Evolutionary conservation across 2,329 filamentous ascomycete species (phyloP).

Genomic region (Blastomyces gilchristii): DNA sequence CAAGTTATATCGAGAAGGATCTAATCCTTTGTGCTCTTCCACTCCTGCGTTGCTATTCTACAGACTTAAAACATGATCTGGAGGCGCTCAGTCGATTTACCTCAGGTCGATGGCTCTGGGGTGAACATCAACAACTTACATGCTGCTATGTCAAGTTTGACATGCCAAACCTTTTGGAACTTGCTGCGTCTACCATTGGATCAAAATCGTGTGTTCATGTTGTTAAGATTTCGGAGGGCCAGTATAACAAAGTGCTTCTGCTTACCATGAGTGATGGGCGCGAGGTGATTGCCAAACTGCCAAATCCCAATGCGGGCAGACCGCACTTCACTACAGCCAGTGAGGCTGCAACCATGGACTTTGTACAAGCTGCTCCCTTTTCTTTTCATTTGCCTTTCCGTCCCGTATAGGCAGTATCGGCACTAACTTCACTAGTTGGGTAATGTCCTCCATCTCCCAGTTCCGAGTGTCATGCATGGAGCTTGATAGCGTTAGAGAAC

Average conservation of each 20-base stretch:
- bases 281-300: constrained; percentile 11
- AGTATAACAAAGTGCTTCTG: constrained; percentile 26
- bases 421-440: no score
- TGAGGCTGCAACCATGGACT: no score
- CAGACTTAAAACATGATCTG: constrained; percentile 14
- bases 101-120: constrained; percentile 28
- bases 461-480: no score
- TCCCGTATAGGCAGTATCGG: no score
- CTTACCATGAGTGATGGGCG: constrained; percentile 15
- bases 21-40: not conserved
- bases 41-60: not conserved
- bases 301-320: constrained; percentile 9
- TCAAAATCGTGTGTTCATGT: constrained; percentile 25
- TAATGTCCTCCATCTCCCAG: no score
- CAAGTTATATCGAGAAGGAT: not conserved
- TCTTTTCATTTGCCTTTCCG: no score
- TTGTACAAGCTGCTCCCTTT: no score
- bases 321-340: not conserved
- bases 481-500: no score
- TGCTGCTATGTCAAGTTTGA: constrained; percentile 27
- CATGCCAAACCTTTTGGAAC: constrained; percentile 24
- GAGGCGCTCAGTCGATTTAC: constrained; percentile 19
- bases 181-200: constrained; percentile 24
- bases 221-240: constrained; percentile 24
- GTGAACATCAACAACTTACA: constrained; percentile 25